These are phyloP conservation scores for Hyphopichia khmerensis DNA, from an alignment of 1,139 yeast species.

Conservation along the genomic window DNA sequence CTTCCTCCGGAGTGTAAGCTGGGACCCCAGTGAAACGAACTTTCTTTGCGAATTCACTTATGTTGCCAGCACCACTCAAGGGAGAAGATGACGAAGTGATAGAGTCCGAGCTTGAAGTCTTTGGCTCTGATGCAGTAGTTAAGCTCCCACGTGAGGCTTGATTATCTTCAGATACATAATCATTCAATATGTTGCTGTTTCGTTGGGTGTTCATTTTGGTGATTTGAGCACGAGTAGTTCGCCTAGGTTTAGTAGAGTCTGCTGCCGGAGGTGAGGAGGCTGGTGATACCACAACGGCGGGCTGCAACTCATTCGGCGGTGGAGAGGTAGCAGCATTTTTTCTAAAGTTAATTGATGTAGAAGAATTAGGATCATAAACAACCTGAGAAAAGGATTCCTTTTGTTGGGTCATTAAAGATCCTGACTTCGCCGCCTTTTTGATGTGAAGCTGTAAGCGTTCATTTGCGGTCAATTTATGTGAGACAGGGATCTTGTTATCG, in stretches of 20 bases:
- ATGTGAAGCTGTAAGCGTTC: constrained; percentile 44
- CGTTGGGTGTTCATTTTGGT: constrained; percentile 34
- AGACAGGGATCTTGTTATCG: constrained; percentile 2
- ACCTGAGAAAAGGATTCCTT: constrained; percentile 36
- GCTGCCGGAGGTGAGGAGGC: constrained; percentile 7
- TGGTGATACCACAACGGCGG: constrained; percentile 2
- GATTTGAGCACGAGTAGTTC: constrained; percentile 26
- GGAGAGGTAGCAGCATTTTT: constrained; percentile 10
- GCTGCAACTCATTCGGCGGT: neutral
- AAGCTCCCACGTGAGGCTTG: neutral
- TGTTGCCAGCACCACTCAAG: constrained; percentile 2
- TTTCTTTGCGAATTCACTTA: constrained; percentile 25
- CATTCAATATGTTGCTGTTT: constrained; percentile 18
- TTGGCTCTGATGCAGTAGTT: neutral
- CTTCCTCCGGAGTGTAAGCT: constrained; percentile 52
- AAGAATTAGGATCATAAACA: constrained; percentile 42
- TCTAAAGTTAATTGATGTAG: constrained; percentile 27
- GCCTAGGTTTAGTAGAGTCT: neutral
- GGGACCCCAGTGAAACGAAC: constrained; percentile 56
- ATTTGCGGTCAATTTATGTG: constrained; percentile 31
- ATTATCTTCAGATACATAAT: constrained; percentile 4
- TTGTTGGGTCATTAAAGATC: constrained; percentile 40
- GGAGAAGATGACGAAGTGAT: constrained; percentile 7
- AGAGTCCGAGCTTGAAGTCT: neutral
- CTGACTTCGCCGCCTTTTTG: constrained; percentile 39